Conservation (phyloP, 2,329 filamentous ascomycete species). For the Chalaropsis thielavioides region DNA sequence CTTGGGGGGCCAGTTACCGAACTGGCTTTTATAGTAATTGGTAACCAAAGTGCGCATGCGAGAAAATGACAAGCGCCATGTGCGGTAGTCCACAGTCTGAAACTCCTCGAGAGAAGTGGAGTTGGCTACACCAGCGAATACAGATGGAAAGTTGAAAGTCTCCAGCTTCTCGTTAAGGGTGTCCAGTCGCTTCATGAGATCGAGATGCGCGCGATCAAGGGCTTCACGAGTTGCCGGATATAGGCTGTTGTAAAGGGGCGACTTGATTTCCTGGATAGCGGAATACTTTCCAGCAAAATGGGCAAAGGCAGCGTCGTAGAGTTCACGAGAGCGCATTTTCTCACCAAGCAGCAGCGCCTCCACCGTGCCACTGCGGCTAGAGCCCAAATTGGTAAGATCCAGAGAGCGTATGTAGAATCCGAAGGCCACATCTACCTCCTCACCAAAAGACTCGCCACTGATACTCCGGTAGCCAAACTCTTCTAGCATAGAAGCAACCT, state of each 20-base stretch:
- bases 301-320: constrained; percentile 85
- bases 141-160: constrained; percentile 77
- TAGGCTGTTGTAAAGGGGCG: constrained; percentile 55
- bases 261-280: constrained; percentile 51
- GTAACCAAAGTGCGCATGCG: constrained; percentile 62
- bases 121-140: constrained; percentile 78
- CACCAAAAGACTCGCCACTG: constrained; percentile 46
- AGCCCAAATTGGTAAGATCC: constrained; percentile 61
- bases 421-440: constrained; percentile 49
- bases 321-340: constrained; percentile 60
- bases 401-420: constrained; percentile 64
- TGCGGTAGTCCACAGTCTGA: constrained; percentile 66
- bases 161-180: constrained; percentile 60
- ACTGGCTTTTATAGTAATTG: constrained; percentile 45
- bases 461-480: constrained; percentile 42
- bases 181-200: constrained; percentile 58
- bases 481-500: constrained; percentile 38
- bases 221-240: constrained; percentile 58
- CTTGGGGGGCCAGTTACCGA: constrained; percentile 75
- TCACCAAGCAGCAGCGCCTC: constrained; percentile 84
- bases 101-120: constrained; percentile 66
- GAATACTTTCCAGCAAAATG: constrained; percentile 82
- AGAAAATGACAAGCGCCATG: constrained; percentile 63
- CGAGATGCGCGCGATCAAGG: constrained; percentile 69
- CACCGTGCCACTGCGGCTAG: constrained; percentile 74